Evolutionary conservation across 495 filamentous ascomycete species (phyloP).

Genomic region (Penicillium ochrochloron): DNA sequence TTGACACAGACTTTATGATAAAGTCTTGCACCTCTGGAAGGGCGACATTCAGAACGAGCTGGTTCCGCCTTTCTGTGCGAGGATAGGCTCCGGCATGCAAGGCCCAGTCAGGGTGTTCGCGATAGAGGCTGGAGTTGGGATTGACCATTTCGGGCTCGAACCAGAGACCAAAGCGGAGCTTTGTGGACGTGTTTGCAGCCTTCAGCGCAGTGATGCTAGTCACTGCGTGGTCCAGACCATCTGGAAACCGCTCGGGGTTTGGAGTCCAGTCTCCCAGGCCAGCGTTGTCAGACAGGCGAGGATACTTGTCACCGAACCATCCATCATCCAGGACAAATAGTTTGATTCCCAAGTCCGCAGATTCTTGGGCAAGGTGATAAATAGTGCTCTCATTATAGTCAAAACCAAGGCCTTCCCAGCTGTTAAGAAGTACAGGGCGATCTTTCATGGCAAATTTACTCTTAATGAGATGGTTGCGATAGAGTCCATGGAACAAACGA

Average conservation of each 20-base stretch:
- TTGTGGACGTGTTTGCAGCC: conserved; percentile 42
- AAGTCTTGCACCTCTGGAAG: conserved; percentile 58
- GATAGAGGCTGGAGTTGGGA: conserved; percentile 56
- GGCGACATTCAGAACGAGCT: conserved; percentile 58
- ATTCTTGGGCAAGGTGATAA: conserved; percentile 50
- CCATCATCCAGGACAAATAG: conserved; percentile 63
- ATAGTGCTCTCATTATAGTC: conserved; percentile 53
- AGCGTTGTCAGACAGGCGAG: conserved; percentile 50
- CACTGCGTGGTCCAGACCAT: conserved; percentile 52
- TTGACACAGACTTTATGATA: conserved; percentile 53
- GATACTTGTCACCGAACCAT: conserved; percentile 61
- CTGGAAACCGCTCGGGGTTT: conserved; percentile 55
- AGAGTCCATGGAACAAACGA: conserved; percentile 55
- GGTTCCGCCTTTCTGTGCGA: conserved; percentile 53
- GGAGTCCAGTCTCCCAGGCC: conserved; percentile 61
- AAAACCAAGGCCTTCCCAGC: conserved; percentile 60
- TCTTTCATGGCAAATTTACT: conserved; percentile 53
- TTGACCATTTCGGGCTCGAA: conserved; percentile 65
- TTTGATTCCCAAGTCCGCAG: conserved; percentile 54
- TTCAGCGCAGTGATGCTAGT: conserved; percentile 48
- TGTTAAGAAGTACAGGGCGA: conserved; percentile 58
- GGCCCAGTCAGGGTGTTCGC: conserved; percentile 58
- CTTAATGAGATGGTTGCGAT: conserved; percentile 58
- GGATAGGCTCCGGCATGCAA: conserved; percentile 56
- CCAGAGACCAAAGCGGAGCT: conserved; percentile 60